These are phyloP conservation scores for Achaetomiella virescens DNA, from an alignment of 495 filamentous ascomycete genomes.

Conservation along the genomic window DNA sequence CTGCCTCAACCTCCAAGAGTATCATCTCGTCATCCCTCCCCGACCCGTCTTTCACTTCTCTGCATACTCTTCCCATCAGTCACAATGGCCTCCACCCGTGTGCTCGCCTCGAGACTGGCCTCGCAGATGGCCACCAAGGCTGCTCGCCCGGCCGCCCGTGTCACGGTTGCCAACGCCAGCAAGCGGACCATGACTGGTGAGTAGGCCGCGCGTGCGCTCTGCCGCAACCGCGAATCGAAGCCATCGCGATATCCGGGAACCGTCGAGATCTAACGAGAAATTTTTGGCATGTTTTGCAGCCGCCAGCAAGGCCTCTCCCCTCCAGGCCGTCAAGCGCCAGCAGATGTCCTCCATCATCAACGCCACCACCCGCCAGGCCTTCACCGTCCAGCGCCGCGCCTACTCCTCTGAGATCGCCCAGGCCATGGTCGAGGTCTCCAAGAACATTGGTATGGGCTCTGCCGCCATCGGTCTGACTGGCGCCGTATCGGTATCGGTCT, in stretches of 20 bases:
- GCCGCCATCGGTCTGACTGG: slow-evolving; percentile 85
- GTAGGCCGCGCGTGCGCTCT: slow-evolving; percentile 17
- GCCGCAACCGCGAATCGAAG: background rate
- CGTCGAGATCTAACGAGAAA: slow-evolving; percentile 10
- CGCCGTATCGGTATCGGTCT: slow-evolving; percentile 89
- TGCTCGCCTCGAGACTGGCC: slow-evolving; percentile 60
- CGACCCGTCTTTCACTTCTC: slow-evolving; percentile 31
- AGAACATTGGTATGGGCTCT: slow-evolving; percentile 80
- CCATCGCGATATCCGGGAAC: background rate
- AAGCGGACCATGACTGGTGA: slow-evolving; percentile 63
- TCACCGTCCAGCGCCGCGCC: slow-evolving; percentile 58
- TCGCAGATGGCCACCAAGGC: slow-evolving; percentile 69
- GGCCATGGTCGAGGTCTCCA: slow-evolving; percentile 80
- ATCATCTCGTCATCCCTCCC: slow-evolving; percentile 29
- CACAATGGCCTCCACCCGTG: slow-evolving; percentile 68
- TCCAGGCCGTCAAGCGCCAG: slow-evolving; percentile 63
- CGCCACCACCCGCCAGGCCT: slow-evolving; percentile 57
- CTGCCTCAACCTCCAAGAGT: slow-evolving; percentile 22
- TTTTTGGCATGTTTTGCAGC: slow-evolving; percentile 22
- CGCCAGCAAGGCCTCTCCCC: slow-evolving; percentile 40
- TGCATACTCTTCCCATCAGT: slow-evolving; percentile 35
- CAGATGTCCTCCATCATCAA: slow-evolving; percentile 58
- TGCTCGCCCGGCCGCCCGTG: slow-evolving; percentile 61
- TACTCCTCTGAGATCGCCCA: slow-evolving; percentile 77
- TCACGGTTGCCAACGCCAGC: slow-evolving; percentile 53